A percentile compares a stretch with the other conserved stretches of the same genome.
Evolutionary conservation across 345 rosid genomes (phyloP).

Genomic region (Brassica cretica): DNA sequence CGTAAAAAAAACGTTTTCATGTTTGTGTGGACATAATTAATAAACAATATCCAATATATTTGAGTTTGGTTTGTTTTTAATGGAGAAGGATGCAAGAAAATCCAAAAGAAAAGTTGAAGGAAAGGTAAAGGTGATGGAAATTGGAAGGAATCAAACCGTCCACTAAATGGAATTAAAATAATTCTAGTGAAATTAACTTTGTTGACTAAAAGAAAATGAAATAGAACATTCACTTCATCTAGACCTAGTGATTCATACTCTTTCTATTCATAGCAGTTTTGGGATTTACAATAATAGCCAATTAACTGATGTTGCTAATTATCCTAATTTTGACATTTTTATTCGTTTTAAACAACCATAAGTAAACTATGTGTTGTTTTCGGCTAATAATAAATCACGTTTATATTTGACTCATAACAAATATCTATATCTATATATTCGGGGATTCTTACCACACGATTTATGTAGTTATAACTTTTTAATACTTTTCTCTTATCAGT

Average conservation of each 20-base stretch:
- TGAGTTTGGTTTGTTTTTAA: constrained; percentile 35
- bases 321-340: background rate
- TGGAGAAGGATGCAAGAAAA: constrained; percentile 40
- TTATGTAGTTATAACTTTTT: background rate
- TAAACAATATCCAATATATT: background rate
- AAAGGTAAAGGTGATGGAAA: constrained; percentile 39
- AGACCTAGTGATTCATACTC: constrained; percentile 30
- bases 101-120: constrained; percentile 28
- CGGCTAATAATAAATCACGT: background rate
- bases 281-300: constrained; percentile 24
- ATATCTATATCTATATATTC: background rate
- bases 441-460: background rate
- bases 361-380: background rate
- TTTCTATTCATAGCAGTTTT: constrained; percentile 25
- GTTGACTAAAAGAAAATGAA: constrained; percentile 24
- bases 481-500: background rate
- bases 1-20: background rate
- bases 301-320: constrained; percentile 15
- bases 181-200: constrained; percentile 28
- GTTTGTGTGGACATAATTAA: constrained; percentile 12
- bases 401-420: background rate
- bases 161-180: constrained; percentile 30
- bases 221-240: constrained; percentile 36
- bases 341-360: constrained; percentile 15
- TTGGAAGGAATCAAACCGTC: constrained; percentile 39